These are phyloP conservation scores for Triangularia verruculosa DNA, from an alignment of 2,329 filamentous ascomycete genomes.

Conservation along the genomic window DNA sequence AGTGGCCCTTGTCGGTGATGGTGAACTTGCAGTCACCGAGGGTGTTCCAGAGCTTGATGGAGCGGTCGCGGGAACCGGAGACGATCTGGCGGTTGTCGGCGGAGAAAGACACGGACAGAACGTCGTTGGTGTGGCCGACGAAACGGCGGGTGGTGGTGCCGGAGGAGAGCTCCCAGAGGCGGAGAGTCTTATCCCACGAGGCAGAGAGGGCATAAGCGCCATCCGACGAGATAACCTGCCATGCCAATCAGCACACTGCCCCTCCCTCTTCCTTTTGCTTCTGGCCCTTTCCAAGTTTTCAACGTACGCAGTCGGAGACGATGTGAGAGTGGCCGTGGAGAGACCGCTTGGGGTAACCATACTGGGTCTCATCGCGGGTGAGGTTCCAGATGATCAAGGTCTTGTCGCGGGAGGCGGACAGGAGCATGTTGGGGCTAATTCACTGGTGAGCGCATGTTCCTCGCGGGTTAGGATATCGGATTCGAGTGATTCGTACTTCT, in stretches of 20 bases:
- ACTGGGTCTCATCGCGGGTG: conserved; percentile 95
- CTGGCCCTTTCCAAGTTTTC: conserved; percentile 31
- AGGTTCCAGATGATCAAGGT: conserved; percentile 99
- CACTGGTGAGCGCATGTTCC: conserved; percentile 29
- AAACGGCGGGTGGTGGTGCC: conserved; percentile 97
- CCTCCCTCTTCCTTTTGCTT: conserved; percentile 18
- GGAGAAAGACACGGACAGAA: conserved; percentile 99
- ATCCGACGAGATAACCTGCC: conserved; percentile 96
- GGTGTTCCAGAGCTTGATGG: conserved; percentile 99
- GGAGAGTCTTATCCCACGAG: conserved; percentile 99
- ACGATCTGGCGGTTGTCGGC: conserved; percentile 99
- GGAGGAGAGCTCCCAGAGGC: conserved; percentile 97
- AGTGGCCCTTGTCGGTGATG: conserved; percentile 99
- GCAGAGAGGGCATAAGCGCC: conserved; percentile 98
- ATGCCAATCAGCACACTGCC: conserved; percentile 36
- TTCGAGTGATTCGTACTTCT: conserved; percentile 69
- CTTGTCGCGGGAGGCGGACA: conserved; percentile 97
- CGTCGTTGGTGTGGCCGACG: conserved; percentile 98
- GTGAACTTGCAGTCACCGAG: conserved; percentile 99
- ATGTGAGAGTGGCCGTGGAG: conserved; percentile 99
- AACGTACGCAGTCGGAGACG: conserved; percentile 98
- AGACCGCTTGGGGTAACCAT: conserved; percentile 98
- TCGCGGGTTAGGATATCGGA: conserved; percentile 14
- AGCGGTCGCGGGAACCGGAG: conserved; percentile 95
- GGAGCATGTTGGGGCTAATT: conserved; percentile 94